Percentiles rank a stretch among this genome's conserved stretches.
Conservation (phyloP, 164 flowering plant species). For the Echeveria elegans region DNA sequence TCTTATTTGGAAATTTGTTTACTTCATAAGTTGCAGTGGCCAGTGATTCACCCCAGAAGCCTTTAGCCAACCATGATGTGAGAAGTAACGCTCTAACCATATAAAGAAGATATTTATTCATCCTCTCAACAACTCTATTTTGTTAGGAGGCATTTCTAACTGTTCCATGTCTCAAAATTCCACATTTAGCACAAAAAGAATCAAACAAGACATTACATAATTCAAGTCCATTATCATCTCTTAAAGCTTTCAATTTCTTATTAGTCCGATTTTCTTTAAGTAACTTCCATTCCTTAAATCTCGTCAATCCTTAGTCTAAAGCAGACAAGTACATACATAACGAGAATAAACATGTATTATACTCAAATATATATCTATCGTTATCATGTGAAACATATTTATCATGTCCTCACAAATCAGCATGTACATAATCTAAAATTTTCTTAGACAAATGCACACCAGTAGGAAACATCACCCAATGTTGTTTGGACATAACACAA, state of each 20-base stretch:
- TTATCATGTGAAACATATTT: not conserved
- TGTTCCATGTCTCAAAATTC: not conserved
- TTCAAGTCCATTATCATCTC: not conserved
- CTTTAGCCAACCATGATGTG: too few relatives aligned
- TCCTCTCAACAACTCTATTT: not conserved
- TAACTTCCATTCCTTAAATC: not conserved
- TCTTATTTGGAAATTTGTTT: too few relatives aligned
- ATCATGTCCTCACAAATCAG: not conserved
- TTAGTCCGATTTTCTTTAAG: not conserved
- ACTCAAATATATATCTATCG: not conserved
- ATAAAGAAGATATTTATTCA: not conserved
- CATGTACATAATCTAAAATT: not conserved
- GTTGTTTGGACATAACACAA: not conserved
- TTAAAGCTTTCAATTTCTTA: not conserved
- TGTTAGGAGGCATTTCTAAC: not conserved
- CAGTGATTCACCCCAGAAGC: too few relatives aligned
- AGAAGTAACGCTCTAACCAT: too few relatives aligned
- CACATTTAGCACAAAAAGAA: not conserved
- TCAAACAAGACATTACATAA: not conserved
- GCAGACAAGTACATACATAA: not conserved
- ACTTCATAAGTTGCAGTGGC: too few relatives aligned
- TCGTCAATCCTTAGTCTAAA: not conserved
- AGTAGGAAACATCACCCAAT: not conserved
- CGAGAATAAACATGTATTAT: not conserved
- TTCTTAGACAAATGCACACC: not conserved